These are phyloP conservation scores for Suillus subalutaceus DNA, from an alignment of 768 basidiomycete species.

Conservation along the genomic window DNA sequence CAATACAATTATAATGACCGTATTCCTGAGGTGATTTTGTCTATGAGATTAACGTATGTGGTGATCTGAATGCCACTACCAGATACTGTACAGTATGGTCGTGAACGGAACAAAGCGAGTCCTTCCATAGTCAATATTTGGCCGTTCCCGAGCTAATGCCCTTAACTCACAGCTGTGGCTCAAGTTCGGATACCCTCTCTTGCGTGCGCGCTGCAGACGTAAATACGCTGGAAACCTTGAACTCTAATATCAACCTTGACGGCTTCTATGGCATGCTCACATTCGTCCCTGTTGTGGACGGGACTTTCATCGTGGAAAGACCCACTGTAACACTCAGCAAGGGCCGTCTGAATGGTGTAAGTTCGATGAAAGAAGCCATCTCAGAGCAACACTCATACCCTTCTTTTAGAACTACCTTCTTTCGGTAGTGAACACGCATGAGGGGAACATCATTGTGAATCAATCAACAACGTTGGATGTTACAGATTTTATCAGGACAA, in stretches of 20 bases:
- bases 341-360: slow-evolving; percentile 46
- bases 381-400: slow-evolving; percentile 5
- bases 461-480: slow-evolving; percentile 21
- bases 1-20: slow-evolving; percentile 47
- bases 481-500: slow-evolving; percentile 26
- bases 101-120: slow-evolving; percentile 40
- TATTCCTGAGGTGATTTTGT: slow-evolving; percentile 41
- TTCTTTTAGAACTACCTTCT: slow-evolving; percentile 25
- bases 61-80: not conserved
- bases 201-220: slow-evolving; percentile 43
- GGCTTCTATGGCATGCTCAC: slow-evolving; percentile 43
- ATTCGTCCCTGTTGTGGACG: slow-evolving; percentile 52
- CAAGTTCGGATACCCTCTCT: slow-evolving; percentile 34
- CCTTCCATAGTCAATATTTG: not conserved
- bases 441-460: slow-evolving; percentile 34
- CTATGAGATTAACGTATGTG: not conserved
- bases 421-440: slow-evolving; percentile 32
- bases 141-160: not conserved
- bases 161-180: slow-evolving; percentile 36
- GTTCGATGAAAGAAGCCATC: slow-evolving; percentile 10
- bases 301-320: slow-evolving; percentile 45
- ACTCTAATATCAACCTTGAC: slow-evolving; percentile 32
- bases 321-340: slow-evolving; percentile 41
- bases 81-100: slow-evolving; percentile 38
- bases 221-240: slow-evolving; percentile 35